phyloP scores from a whole-genome alignment of 768 basidiomycete genomes.

The Tylopilus vinaceipallidus region DNA sequence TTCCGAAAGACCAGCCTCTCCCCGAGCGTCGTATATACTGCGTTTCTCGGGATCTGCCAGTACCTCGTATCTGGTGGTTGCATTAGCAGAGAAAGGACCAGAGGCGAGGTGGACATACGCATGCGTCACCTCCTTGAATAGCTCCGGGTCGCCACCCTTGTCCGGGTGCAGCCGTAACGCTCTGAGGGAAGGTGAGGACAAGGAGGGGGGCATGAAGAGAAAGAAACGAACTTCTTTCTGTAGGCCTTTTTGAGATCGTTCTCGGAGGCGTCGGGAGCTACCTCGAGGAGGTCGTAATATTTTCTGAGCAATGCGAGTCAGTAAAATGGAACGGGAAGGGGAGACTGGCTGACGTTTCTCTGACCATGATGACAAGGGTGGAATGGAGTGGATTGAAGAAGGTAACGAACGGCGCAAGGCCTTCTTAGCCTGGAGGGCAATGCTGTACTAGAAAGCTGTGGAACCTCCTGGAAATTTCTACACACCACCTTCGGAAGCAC shows the following conservation, averaged over 20 bases:
- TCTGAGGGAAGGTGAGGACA: conserved; percentile 38
- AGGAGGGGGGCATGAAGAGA: neutral
- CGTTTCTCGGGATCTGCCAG: conserved; percentile 86
- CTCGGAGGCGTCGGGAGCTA: conserved; percentile 73
- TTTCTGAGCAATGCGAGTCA: conserved; percentile 47
- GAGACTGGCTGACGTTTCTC: conserved; percentile 51
- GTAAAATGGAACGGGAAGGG: neutral
- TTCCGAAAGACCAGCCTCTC: conserved; percentile 88
- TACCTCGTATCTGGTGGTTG: conserved; percentile 75
- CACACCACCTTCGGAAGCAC: conserved; percentile 19
- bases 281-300: conserved; percentile 93
- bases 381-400: conserved; percentile 12
- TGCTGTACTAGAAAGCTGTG: conserved; percentile 32
- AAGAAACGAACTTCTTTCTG: conserved; percentile 72
- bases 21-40: conserved; percentile 81
- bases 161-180: conserved; percentile 86
- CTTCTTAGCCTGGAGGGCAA: conserved; percentile 30
- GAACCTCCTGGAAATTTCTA: conserved; percentile 36
- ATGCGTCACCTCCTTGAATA: conserved; percentile 97
- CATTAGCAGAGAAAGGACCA: neutral
- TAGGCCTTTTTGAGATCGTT: conserved; percentile 92
- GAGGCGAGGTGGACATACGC: conserved; percentile 55
- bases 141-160: conserved; percentile 94
- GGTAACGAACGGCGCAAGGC: conserved; percentile 10
- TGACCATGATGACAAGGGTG: conserved; percentile 50